Evolutionary conservation across 805 yeast genomes (phyloP), one percentile per base, ranked within the genome.

Genomic region (Lipomyces starkeyi): DNA sequence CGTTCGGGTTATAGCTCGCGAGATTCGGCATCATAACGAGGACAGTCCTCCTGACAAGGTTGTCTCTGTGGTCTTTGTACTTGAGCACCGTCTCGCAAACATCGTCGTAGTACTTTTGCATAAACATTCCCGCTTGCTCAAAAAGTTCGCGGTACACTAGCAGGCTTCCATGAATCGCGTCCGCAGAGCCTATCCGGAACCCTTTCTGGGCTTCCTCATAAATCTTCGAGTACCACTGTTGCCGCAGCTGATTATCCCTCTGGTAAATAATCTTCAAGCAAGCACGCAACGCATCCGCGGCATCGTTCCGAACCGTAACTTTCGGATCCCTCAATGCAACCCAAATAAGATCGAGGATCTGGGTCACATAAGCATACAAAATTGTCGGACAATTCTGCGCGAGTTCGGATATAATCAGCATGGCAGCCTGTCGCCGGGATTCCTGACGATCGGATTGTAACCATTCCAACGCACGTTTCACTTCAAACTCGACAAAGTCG

Each of bases 401-500:
- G 69, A 95, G 83, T 0, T 97, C 90, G 7, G 89, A 86, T 54
- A 95, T 86, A 55, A 92, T 88, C 63, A 94, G 82, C 52, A 93
- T 87, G 0, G 98, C 97, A 0, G 98, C 97, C 76, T 94, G 98
- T 71, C 95, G 87, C 74, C 96, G 86, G 43, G 76, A 72, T 57
- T 66, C 72, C 74, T 90, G 92, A 71, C 91, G 88, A 70, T 93
- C 97, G n/a, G 89, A 84, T 43, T 91, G 91, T 29, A 94, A 84
- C 94, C 97, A 90, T 78, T 95, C 99, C 61, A 94, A 83, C 53
- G 97, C 91, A 60, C 91, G 84, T 75, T 90, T 91, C 8, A 95
- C 95, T 77, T 94, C 97, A 74, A 87, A 90, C 70, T 94, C 98
- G 34, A 95, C 97, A 77, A 94, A 90, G 61, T 93, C 97, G 0